Evolutionary conservation across 2,329 filamentous ascomycete genomes (phyloP), one percentile per base, ranked within the genome.

Genomic region (Dothistroma septosporum): DNA sequence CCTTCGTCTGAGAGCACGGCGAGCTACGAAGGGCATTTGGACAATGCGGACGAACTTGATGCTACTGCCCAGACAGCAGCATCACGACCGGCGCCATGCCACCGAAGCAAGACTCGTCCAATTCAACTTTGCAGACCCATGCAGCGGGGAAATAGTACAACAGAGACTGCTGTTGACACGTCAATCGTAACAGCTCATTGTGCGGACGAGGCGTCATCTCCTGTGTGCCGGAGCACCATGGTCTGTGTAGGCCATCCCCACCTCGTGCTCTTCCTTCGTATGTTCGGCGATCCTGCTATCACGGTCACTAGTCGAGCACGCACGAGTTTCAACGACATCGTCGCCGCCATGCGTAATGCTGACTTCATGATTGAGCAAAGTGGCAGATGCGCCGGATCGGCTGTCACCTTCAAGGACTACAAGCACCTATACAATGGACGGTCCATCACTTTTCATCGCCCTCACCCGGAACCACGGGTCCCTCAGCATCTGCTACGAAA

Each of bases 391-490:
- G 19, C 50, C 22, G 60, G 60, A 2, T 58, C 55, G 12, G 60
- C 55, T 2, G 60, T 61, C 6, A 55, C 50, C 1, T 61, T 58
- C 55, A 61, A 59, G 56, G 44, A 58, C 22, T 21, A 4, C 24
- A n/a, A 33, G 3, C 28, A 48, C 46, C 24, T 35, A 11, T 32
- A 55, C 21, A 32, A 53, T 33, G 24, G 21, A 12, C 49, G 55
- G 4, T 48, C 49, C 10, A 61, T 61, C 52, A 52, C 28, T 16
- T 61, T 61, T 32, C 60, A 61, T 46, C 46, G 56, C 24, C 55
- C 55, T 32, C 60, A 61, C 28, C 56, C 60, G 11, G 60, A 61
- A 6, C 55, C 55, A 16, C 54, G 55, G 46, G 35, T 61, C n/a
- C 44, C 55, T 33, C 56, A 58, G 35, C 50, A 59, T 53, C 55